Base-by-base conservation (phyloP, 306 rosid genomes). In the Lathyrus aphaca region DNA sequence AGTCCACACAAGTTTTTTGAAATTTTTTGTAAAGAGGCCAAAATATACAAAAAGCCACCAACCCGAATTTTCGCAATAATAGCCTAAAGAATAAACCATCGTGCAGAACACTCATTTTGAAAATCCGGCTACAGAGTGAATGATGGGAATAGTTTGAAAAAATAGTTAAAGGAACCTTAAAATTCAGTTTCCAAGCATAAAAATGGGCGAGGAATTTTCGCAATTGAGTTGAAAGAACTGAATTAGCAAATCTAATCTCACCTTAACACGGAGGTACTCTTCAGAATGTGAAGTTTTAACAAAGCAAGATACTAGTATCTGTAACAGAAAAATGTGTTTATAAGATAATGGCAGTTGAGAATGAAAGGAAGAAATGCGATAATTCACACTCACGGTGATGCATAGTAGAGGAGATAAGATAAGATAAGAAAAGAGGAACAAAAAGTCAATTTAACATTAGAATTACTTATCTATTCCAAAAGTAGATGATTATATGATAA, bases 261-360 rank as follows among this genome's bases (percentile, higher is more conserved):
- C 99, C 99, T 95, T 91, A 64, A 95, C 97, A 38, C 96, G 89
- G 12, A 95, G 91, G 89, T 91, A 91, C 75, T 95, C 99, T 80
- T 95, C 97, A 60, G 94, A 81, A 84, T 75, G 97, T 69, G 96
- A 71, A 69, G 99, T 89, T 83, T 91, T 95, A 68, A 91, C 99
- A 74, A 95, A 95, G 92, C 99, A 95, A 45, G 99, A 95, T 74
- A 95, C 64, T 77, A 95, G 66, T 76, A 91, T 84, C 99, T 95
- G 99, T 64, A 81, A 84, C 66, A 74, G 64, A 40, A 79, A 66
- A 53, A 54, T 35, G 10, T 51, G 48, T 45, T 19, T 43, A 45
- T 45, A 65, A 74, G 78, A 64, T 43, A 65, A 40, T 59, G 55
- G 32, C 25, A 27, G 7, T 6, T 43, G 71, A 78, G 37, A 75